phyloP scores from a whole-genome alignment of 306 rosid species.

The Lablab purpureus region DNA sequence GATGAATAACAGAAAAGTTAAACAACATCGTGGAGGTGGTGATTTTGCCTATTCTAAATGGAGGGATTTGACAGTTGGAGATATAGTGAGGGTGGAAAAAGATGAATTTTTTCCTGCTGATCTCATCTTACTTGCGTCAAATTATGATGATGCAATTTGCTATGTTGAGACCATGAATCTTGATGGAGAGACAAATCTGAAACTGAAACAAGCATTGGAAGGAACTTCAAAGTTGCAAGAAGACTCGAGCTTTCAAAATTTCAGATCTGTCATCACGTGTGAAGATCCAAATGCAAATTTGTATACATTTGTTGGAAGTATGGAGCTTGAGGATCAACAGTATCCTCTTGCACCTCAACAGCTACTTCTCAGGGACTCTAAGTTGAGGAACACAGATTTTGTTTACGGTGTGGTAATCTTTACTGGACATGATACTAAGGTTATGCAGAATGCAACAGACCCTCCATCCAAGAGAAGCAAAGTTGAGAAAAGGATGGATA shows the following conservation, averaged over 20 bases:
- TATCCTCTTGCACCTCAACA: constrained; percentile 92
- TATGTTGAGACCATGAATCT: constrained; percentile 95
- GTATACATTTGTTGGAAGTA: constrained; percentile 82
- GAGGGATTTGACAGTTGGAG: constrained; percentile 93
- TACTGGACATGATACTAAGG: constrained; percentile 95
- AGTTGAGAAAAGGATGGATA: constrained; percentile 91
- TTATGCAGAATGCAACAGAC: constrained; percentile 89
- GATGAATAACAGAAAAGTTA: constrained; percentile 87
- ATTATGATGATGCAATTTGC: constrained; percentile 90
- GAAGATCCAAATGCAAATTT: constrained; percentile 98
- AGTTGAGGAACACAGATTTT: constrained; percentile 95
- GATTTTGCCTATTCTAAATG: constrained; percentile 70
- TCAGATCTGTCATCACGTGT: constrained; percentile 79
- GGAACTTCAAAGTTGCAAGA: constrained; percentile 76
- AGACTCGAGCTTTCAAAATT: constrained; percentile 64
- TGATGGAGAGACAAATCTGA: constrained; percentile 97
- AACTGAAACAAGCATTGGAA: constrained; percentile 82
- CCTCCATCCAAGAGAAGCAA: constrained; percentile 99
- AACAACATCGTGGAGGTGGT: constrained; percentile 71
- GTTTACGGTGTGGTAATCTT: constrained; percentile 91
- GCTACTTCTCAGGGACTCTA: constrained; percentile 94
- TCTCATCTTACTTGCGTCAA: constrained; percentile 89
- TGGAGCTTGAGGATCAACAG: constrained; percentile 71
- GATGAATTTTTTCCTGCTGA: constrained; percentile 97
- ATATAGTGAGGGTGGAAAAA: constrained; percentile 86